These are phyloP conservation scores for Ceratorhiza oryzae-sativae DNA, from an alignment of 1,284 basidiomycete genomes.

Conservation along the genomic window DNA sequence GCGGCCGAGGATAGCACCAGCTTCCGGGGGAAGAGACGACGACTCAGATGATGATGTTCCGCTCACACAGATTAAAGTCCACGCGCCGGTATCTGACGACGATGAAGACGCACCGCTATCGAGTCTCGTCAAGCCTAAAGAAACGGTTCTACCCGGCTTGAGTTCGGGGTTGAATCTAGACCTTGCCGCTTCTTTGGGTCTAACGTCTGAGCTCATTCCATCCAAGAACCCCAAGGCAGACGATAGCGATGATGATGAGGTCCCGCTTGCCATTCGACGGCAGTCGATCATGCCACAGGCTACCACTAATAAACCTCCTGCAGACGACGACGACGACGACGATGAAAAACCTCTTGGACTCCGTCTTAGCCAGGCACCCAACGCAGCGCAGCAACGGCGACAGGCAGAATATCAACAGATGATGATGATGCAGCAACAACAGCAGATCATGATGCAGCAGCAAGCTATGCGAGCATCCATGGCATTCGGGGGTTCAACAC, in stretches of 20 bases:
- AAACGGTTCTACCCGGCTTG: constrained; percentile 55
- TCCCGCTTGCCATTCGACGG: constrained; percentile 40
- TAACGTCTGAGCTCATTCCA: background rate
- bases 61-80: constrained; percentile 38
- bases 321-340: constrained; percentile 53
- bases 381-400: constrained; percentile 39
- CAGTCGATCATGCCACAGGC: constrained; percentile 31
- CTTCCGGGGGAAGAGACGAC: constrained; percentile 39
- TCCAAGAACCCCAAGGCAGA: constrained; percentile 12
- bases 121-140: constrained; percentile 62
- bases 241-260: constrained; percentile 43
- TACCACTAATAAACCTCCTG: constrained; percentile 27
- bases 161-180: constrained; percentile 52
- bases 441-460: constrained; percentile 76
- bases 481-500: constrained; percentile 70
- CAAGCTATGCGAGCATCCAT: constrained; percentile 74
- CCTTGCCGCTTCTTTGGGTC: constrained; percentile 20
- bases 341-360: constrained; percentile 73
- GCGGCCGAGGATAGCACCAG: constrained; percentile 21
- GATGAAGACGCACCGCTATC: constrained; percentile 69
- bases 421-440: constrained; percentile 79
- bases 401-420: constrained; percentile 57
- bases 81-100: constrained; percentile 41
- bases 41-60: constrained; percentile 59
- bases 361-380: constrained; percentile 24